These are phyloP conservation scores for Acephala macrosclerotiorum DNA, from an alignment of 2,329 filamentous ascomycete species.

Conservation along the genomic window DNA sequence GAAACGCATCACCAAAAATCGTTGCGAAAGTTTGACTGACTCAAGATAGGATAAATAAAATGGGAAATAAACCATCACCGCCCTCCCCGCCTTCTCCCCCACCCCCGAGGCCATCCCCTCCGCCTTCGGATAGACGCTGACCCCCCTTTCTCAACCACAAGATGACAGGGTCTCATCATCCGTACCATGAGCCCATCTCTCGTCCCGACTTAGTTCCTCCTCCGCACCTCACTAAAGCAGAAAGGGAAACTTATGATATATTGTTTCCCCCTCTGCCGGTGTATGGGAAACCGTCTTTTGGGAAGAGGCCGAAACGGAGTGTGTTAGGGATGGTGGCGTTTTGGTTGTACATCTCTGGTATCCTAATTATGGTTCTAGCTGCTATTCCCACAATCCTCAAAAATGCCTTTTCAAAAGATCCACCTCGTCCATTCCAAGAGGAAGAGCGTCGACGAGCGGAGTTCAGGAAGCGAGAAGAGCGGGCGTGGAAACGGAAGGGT, in stretches of 20 bases:
- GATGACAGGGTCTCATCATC: neutral
- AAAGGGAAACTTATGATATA: neutral
- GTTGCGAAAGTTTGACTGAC: too few relatives aligned
- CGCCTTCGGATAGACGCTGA: neutral
- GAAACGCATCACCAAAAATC: too few relatives aligned
- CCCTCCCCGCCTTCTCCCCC: neutral
- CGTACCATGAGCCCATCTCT: neutral
- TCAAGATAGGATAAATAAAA: neutral
- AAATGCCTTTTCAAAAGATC: neutral
- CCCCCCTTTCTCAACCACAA: neutral
- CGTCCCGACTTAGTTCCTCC: neutral
- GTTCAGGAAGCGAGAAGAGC: neutral
- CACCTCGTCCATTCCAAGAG: conserved; percentile 8
- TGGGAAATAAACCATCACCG: neutral
- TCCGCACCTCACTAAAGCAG: neutral
- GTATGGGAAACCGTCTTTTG: neutral
- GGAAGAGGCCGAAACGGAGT: neutral
- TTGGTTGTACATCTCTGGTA: neutral
- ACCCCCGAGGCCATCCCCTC: neutral
- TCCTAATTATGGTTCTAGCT: neutral
- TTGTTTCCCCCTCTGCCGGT: conserved; percentile 13
- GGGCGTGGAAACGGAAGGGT: conserved; percentile 7
- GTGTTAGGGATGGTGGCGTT: neutral
- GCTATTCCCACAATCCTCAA: neutral
- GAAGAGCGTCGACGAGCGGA: conserved; percentile 12